A percentile compares a stretch with the other conserved stretches of the same genome.
Evolutionary conservation across 495 filamentous ascomycete species (phyloP).

Genomic region (Talaromyces liani): DNA sequence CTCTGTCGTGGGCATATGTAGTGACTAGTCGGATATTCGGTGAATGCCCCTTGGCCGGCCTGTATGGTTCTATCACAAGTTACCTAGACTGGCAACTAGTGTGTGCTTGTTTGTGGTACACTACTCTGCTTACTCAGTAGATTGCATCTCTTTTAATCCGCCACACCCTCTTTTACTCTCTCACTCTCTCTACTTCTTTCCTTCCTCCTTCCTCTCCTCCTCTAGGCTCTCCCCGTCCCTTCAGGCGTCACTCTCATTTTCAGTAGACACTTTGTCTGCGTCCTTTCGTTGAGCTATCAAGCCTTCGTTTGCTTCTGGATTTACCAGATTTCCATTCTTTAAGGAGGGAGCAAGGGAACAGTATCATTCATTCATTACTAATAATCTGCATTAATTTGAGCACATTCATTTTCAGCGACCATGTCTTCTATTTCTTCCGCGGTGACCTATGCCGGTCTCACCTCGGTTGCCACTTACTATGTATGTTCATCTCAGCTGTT

Average conservation of each 20-base stretch:
- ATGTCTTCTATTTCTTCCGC: slow-evolving; percentile 21
- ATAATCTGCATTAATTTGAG: slow-evolving; percentile 17
- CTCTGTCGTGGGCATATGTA: neutral
- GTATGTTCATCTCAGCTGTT: slow-evolving; percentile 21
- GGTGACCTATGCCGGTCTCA: slow-evolving; percentile 24
- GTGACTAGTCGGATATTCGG: neutral
- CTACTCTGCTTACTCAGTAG: neutral
- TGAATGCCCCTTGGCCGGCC: neutral
- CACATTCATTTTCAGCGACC: slow-evolving; percentile 5
- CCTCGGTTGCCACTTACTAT: slow-evolving; percentile 61
- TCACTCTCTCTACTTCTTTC: neutral
- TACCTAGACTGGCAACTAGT: neutral
- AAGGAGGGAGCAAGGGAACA: slow-evolving; percentile 3
- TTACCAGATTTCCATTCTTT: slow-evolving; percentile 16
- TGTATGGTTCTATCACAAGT: neutral
- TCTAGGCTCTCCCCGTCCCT: neutral
- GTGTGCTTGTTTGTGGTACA: neutral
- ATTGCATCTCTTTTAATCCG: neutral
- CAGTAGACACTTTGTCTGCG: slow-evolving; percentile 40
- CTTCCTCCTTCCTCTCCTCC: neutral
- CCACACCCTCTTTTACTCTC: neutral
- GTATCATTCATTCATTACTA: slow-evolving; percentile 19
- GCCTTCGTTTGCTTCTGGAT: slow-evolving; percentile 7
- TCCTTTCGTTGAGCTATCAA: slow-evolving; percentile 32
- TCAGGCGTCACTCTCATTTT: slow-evolving; percentile 17